Conservation (phyloP, 192 early-diverging fungal genomes). For the Haplosporangium gracile region DNA sequence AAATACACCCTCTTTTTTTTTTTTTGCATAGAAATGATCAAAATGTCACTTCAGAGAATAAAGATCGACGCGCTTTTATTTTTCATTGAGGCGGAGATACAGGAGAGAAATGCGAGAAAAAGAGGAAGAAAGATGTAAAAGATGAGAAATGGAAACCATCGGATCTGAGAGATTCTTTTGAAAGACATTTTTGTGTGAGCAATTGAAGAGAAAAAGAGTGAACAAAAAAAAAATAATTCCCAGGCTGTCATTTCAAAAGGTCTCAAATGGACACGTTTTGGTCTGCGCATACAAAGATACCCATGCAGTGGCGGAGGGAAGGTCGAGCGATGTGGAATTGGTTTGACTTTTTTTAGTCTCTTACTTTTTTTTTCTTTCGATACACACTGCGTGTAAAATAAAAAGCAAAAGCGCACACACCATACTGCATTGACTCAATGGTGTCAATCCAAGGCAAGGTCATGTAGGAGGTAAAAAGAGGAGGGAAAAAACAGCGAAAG, state of each 20-base stretch:
- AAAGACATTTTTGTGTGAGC: too few relatives aligned
- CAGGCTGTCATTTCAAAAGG: too few relatives aligned
- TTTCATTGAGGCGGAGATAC: background rate
- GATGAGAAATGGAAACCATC: too few relatives aligned
- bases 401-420: background rate
- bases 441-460: background rate
- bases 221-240: too few relatives aligned
- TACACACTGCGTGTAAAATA: background rate
- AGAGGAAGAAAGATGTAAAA: background rate
- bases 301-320: too few relatives aligned
- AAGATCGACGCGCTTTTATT: background rate
- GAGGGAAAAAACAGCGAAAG: background rate
- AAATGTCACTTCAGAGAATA: background rate
- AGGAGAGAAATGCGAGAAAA: background rate
- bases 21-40: too few relatives aligned
- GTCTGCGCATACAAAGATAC: too few relatives aligned
- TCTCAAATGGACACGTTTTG: too few relatives aligned
- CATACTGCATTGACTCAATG: background rate
- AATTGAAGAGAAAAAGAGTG: too few relatives aligned
- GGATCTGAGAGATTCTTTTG: too few relatives aligned
- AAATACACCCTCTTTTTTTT: too few relatives aligned
- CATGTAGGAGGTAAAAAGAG: background rate
- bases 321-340: too few relatives aligned
- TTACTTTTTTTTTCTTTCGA: background rate
- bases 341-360: background rate